These are phyloP conservation scores for Vavraia culicis DNA, from an alignment of 371 early-diverging fungal genomes.

Conservation along the genomic window DNA sequence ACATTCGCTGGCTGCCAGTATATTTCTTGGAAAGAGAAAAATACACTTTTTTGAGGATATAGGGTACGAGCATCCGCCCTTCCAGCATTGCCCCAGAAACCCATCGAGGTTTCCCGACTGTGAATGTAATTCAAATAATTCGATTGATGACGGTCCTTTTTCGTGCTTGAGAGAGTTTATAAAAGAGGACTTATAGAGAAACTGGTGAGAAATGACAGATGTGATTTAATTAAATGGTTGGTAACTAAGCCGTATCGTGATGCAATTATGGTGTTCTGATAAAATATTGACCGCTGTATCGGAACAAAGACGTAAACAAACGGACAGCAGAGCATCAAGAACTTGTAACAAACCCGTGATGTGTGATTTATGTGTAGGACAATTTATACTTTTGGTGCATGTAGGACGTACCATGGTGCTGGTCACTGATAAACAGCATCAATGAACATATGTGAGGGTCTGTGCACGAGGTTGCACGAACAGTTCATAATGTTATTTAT, in stretches of 20 bases:
- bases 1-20: constrained; percentile 55
- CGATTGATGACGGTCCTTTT: constrained; percentile 20
- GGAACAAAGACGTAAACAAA: too few relatives aligned
- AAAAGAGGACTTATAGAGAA: constrained; percentile 3
- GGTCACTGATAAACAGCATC: too few relatives aligned
- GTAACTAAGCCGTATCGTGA: not conserved
- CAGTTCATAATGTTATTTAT: too few relatives aligned
- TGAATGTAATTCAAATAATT: constrained; percentile 31
- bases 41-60: constrained; percentile 61
- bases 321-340: too few relatives aligned
- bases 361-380: too few relatives aligned
- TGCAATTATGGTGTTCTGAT: too few relatives aligned
- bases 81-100: constrained; percentile 39
- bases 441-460: too few relatives aligned
- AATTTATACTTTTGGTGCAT: too few relatives aligned
- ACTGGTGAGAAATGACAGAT: not conserved
- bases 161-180: constrained; percentile 32
- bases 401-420: too few relatives aligned
- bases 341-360: too few relatives aligned
- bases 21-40: constrained; percentile 49
- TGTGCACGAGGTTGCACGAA: too few relatives aligned
- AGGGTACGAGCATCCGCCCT: constrained; percentile 44
- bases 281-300: too few relatives aligned
- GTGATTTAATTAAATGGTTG: constrained; percentile 1
- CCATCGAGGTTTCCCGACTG: constrained; percentile 28